These are phyloP conservation scores for Coprinopsis sp. DNA, from an alignment of 768 basidiomycete genomes.

Conservation along the genomic window DNA sequence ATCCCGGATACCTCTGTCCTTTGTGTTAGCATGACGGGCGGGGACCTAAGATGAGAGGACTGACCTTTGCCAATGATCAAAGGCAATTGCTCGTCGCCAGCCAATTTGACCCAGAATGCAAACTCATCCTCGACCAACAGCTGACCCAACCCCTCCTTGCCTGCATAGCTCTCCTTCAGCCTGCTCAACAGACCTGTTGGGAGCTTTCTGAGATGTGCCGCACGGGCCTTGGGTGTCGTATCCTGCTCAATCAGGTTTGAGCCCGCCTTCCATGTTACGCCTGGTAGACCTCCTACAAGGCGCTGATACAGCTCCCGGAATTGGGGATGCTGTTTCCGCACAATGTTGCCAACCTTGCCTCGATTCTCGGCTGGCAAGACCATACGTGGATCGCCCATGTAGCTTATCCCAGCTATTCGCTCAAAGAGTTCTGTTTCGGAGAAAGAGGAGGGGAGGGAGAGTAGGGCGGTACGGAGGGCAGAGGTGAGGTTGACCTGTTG, in stretches of 20 bases:
- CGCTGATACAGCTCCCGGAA: slow-evolving; percentile 87
- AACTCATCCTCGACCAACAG: slow-evolving; percentile 60
- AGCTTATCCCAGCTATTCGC: slow-evolving; percentile 81
- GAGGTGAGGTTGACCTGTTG: slow-evolving; percentile 92
- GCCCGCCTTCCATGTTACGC: slow-evolving; percentile 62
- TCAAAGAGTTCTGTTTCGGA: slow-evolving; percentile 79
- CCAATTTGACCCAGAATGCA: slow-evolving; percentile 71
- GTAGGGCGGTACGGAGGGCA: slow-evolving; percentile 84
- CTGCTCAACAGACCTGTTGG: slow-evolving; percentile 60
- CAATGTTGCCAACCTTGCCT: slow-evolving; percentile 91
- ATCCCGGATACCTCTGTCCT: slow-evolving; percentile 74
- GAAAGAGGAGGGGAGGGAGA: slow-evolving; percentile 80
- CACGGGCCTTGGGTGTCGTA: slow-evolving; percentile 56
- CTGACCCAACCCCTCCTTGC: slow-evolving; percentile 20
- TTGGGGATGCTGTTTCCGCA: slow-evolving; percentile 71
- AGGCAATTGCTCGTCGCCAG: slow-evolving; percentile 56
- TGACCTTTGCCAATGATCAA: slow-evolving; percentile 50
- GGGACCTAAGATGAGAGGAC: too few species aligned
- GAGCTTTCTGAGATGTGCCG: slow-evolving; percentile 73
- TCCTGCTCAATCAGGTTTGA: slow-evolving; percentile 65
- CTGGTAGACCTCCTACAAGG: slow-evolving; percentile 71
- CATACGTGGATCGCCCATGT: slow-evolving; percentile 92
- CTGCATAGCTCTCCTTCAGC: slow-evolving; percentile 50
- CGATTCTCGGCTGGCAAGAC: slow-evolving; percentile 91
- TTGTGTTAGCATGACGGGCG: too few species aligned